A percentile compares a stretch with the other conserved stretches of the same genome.
Conservation (phyloP, 192 early-diverging fungal genomes). For the Nowakowskiella sp. region DNA sequence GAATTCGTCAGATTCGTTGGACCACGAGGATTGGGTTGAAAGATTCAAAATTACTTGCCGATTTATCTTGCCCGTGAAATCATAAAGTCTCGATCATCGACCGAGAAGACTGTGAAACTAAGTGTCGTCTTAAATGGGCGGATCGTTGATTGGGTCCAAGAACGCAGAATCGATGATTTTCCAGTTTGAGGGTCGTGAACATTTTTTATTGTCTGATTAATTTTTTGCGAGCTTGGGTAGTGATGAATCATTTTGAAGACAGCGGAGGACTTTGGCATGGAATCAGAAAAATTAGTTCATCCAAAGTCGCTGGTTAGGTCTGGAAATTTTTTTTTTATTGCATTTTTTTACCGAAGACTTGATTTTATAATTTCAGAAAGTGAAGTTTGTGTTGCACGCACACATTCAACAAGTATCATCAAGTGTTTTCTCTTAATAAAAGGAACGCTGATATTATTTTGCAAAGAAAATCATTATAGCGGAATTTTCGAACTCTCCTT, state of each 20-base stretch:
- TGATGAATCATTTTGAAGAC: conserved; percentile 63
- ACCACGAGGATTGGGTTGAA: conserved; percentile 97
- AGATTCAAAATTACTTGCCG: no score
- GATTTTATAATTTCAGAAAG: conserved; percentile 3
- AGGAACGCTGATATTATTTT: no score
- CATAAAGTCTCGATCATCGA: no score
- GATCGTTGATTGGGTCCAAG: no score
- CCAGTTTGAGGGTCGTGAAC: conserved; percentile 62
- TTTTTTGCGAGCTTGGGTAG: conserved; percentile 63
- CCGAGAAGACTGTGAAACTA: no score
- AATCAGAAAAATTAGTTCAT: conserved; percentile 21
- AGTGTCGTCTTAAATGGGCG: no score
- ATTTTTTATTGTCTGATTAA: conserved; percentile 52
- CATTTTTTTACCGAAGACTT: no score
- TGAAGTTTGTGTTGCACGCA: conserved; percentile 39
- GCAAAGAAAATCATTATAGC: no score
- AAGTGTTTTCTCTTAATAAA: conserved; percentile 58
- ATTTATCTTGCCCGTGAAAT: no score
- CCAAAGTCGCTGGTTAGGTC: conserved; percentile 7
- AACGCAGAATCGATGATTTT: conserved; percentile 7
- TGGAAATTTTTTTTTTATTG: no score
- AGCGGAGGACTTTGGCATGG: conserved; percentile 36
- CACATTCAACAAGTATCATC: conserved; percentile 72
- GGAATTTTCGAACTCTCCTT: no score
- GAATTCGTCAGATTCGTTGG: conserved; percentile 60